Base-by-base conservation (phyloP, 805 yeast genomes). In the Lipomyces yamanashiensis region DNA sequence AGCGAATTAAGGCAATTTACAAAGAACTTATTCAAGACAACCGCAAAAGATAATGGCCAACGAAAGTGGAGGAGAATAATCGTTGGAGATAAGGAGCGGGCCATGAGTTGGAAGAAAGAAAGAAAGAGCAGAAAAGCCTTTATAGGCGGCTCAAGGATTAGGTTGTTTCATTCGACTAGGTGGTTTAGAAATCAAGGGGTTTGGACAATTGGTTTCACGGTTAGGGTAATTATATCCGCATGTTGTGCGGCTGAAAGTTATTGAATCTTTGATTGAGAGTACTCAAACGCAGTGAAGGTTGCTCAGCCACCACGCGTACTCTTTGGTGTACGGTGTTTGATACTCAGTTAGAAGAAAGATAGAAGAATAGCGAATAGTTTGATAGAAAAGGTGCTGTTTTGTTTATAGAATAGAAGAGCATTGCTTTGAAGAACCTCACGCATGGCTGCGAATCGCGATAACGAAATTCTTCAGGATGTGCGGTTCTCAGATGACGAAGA, bases 31-130 rank as follows among this genome's bases (percentile, higher is more conserved):
- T 28, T 59, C 62, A 40, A 44, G 52, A 47, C 62, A 53, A 51
- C 56, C 44, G 28, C 28, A 58, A 45, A 45, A 44, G 33, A 37
- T 53, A 59, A 58, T 59, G 62, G 48, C 62, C 58, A 53, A n/a
- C 57, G 49, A 59, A 52, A 7, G 54, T 40, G 34, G 56, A 58
- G 17, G 43, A 37, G 23, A 36, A 28, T 19, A 28, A 34, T 45
- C 54, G 52, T 34, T 53, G 62, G 62, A 44, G 62, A 59, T 59
- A 59, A 59, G 62, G 62, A 52, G 53, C 53, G 49, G 39, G 62
- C 62, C 58, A 45, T 41, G 15, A 34, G 23, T 23, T 15, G 10
- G 41, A 21, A 41, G 48, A 57, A 40, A 50, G 28, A 49, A 45
- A 39, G 40, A 7, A 7, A 45, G 48, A 44, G 33, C 1, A 21